Conservation (phyloP, 2,329 filamentous ascomycete species). For the Colletotrichum sp. region DNA sequence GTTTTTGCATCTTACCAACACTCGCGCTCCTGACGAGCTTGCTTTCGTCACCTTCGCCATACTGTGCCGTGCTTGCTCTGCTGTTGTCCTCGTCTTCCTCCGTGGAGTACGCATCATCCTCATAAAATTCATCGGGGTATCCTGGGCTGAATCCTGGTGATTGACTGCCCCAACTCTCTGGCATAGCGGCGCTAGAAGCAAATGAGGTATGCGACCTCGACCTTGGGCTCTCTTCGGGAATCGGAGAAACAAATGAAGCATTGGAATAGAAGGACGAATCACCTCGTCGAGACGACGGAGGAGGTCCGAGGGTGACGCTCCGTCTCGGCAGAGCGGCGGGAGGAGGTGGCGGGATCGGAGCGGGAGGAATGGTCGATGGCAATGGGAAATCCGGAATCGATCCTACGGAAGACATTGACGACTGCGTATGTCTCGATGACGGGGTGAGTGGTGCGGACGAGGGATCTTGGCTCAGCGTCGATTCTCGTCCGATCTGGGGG, state of each 20-base stretch:
- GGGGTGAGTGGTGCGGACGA: slow-evolving; percentile 52
- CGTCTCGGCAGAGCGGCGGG: slow-evolving; percentile 42
- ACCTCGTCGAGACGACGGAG: slow-evolving; percentile 64
- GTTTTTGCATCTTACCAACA: slow-evolving; percentile 64
- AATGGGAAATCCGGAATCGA: slow-evolving; percentile 66
- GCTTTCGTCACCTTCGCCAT: slow-evolving; percentile 59
- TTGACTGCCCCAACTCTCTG: slow-evolving; percentile 66
- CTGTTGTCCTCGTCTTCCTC: slow-evolving; percentile 41
- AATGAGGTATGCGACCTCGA: slow-evolving; percentile 67
- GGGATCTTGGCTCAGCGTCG: slow-evolving; percentile 36
- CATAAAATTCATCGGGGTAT: slow-evolving; percentile 55
- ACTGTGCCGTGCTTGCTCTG: slow-evolving; percentile 34
- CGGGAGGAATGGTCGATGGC: slow-evolving; percentile 36
- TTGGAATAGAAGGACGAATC: slow-evolving; percentile 70
- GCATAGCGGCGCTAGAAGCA: slow-evolving; percentile 76
- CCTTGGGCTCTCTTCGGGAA: slow-evolving; percentile 72
- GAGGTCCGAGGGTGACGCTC: slow-evolving; percentile 63
- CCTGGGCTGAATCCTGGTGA: slow-evolving; percentile 50
- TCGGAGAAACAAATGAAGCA: slow-evolving; percentile 73
- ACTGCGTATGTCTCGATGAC: slow-evolving; percentile 56
- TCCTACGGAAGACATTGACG: slow-evolving; percentile 58
- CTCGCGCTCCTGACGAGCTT: slow-evolving; percentile 66
- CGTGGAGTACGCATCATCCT: slow-evolving; percentile 45
- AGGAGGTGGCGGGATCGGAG: slow-evolving; percentile 19
- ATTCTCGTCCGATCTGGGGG: slow-evolving; percentile 40